Evolutionary conservation across 2,329 filamentous ascomycete genomes (phyloP), one percentile per base, ranked within the genome.

Genomic region (Penicillium rolfsii): DNA sequence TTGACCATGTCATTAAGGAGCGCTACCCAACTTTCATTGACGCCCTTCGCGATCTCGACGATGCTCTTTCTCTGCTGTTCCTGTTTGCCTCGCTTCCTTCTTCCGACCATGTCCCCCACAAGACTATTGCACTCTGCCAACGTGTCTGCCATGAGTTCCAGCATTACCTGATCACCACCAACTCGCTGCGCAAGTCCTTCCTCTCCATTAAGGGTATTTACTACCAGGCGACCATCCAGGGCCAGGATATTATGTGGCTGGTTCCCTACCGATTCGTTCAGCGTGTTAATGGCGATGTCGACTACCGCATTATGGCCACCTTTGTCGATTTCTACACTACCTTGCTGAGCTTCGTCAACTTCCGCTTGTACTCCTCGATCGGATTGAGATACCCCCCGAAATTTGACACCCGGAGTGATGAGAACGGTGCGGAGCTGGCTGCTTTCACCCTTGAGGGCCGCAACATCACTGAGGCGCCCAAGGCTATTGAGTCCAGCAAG

Each of bases 281-380:
- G 82, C 85, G 91, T 69, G 89, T 97, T 14, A 91, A 95, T 43
- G 91, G 90, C 60, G 95, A 99, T 77, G 90, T 99, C 66, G 95
- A 99, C 78, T 99, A 97, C 81, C 86, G 95, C 72, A 99, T 99
- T 79, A 99, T 99, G 95, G 94, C 92, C 61, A 99, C 95, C 4
- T 99, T 99, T 74, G 89, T 99, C 67, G 94, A 99, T 77, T 99
- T 99, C 78, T 99, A 99, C 83, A 97, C 96, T 72, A 98, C 94
- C 4, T 84, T 99, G 14, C 83, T 99, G 22, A 91, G 94, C 62
- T 99, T 99, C 73, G 88, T 98, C 79, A 97, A 99, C 83, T 99
- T 93, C 83, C 85, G 92, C 66, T 84, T 99, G 50, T 99, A 97
- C 81, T 97, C 93, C 1, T 89, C 91, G 0, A 83, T 96, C 65